Percentiles rank a stretch among this genome's conserved stretches.
These are phyloP conservation scores for Senna tora DNA, from an alignment of 306 rosid genomes.

Conservation along the genomic window DNA sequence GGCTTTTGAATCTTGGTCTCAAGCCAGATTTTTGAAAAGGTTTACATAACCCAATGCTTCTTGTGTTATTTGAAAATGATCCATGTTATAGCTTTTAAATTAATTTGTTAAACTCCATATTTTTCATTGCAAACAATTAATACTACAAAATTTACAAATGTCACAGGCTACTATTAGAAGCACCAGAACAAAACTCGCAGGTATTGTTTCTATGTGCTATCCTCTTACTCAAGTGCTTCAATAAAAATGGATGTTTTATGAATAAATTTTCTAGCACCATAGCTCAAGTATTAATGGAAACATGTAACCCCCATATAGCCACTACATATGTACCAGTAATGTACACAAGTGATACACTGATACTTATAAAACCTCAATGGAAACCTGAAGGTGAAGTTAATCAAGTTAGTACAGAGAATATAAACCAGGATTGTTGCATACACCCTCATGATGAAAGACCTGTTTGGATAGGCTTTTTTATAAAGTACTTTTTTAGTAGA, in stretches of 20 bases:
- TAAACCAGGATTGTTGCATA: background rate
- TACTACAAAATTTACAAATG: background rate
- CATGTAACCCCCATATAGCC: conserved; percentile 8
- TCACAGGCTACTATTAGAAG: background rate
- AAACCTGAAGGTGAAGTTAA: background rate
- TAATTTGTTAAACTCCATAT: background rate
- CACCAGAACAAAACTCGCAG: background rate
- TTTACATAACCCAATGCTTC: conserved; percentile 4
- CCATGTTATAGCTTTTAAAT: background rate
- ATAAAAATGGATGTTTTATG: background rate
- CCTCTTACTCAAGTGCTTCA: background rate
- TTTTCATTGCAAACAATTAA: background rate
- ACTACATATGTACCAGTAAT: background rate
- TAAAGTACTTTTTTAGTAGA: too few species aligned
- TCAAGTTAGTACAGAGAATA: background rate
- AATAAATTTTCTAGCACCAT: background rate
- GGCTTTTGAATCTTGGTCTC: background rate
- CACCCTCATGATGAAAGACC: conserved; percentile 1
- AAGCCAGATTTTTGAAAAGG: background rate
- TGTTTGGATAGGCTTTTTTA: too few species aligned
- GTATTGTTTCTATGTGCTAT: background rate
- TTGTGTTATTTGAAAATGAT: conserved; percentile 1
- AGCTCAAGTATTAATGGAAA: conserved; percentile 12
- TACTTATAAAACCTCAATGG: background rate
- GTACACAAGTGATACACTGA: conserved; percentile 15